A percentile compares a stretch with the other conserved stretches of the same genome.
These are phyloP conservation scores for Aeschynomene evenia DNA, from an alignment of 306 rosid genomes.

Conservation along the genomic window DNA sequence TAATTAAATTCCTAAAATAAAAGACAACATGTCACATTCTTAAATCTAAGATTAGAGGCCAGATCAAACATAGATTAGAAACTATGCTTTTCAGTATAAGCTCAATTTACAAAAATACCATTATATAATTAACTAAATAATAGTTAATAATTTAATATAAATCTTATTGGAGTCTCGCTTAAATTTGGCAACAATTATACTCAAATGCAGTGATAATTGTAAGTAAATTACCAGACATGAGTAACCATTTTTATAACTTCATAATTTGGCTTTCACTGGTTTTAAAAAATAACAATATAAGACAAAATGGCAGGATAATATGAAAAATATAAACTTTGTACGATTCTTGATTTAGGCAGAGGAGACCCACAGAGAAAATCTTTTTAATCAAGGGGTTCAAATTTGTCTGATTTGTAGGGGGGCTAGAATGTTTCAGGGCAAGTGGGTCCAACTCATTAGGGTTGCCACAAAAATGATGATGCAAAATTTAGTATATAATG, in stretches of 20 bases:
- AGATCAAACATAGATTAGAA: neutral
- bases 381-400: slow-evolving; percentile 16
- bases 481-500: neutral
- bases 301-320: neutral
- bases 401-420: slow-evolving; percentile 23
- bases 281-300: neutral
- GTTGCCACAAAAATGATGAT: slow-evolving; percentile 26
- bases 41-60: neutral
- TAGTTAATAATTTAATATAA: neutral
- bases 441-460: slow-evolving; percentile 33
- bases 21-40: neutral
- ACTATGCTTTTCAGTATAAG: neutral
- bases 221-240: neutral
- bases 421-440: slow-evolving; percentile 5
- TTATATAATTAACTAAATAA: neutral
- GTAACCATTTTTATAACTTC: neutral
- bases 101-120: neutral
- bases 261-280: neutral
- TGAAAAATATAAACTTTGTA: neutral
- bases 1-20: neutral
- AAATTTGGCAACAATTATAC: neutral
- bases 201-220: neutral
- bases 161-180: neutral
- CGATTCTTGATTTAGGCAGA: neutral
- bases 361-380: slow-evolving; percentile 27